These are phyloP conservation scores for Dalbergia oliveri DNA, from an alignment of 306 rosid species.

Conservation along the genomic window DNA sequence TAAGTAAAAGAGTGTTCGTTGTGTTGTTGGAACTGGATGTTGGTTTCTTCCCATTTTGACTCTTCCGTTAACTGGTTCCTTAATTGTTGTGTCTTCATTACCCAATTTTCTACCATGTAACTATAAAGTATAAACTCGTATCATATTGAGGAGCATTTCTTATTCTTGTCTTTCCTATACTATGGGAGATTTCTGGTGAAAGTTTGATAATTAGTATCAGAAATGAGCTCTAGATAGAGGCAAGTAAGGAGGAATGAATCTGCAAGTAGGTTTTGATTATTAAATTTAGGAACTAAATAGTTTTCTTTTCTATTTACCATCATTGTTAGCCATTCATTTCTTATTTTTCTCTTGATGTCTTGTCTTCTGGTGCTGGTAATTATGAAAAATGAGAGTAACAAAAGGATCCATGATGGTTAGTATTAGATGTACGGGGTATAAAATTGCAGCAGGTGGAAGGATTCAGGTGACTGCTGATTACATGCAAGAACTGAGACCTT, in stretches of 20 bases:
- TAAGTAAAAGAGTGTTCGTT: background rate
- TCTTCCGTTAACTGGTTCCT: background rate
- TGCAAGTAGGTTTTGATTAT: background rate
- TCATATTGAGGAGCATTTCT: background rate
- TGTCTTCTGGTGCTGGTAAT: background rate
- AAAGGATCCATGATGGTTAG: background rate
- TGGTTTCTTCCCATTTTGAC: background rate
- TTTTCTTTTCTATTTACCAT: background rate
- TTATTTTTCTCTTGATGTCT: background rate
- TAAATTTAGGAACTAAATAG: background rate
- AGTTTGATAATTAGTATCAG: background rate
- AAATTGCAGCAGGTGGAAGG: slow-evolving; percentile 10
- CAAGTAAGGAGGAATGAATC: background rate
- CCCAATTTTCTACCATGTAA: background rate
- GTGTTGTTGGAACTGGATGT: background rate
- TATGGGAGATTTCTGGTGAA: background rate
- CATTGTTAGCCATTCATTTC: background rate
- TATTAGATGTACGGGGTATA: too few relatives aligned
- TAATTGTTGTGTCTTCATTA: background rate
- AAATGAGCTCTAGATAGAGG: background rate
- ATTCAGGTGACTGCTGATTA: background rate
- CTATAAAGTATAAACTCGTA: background rate
- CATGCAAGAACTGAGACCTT: background rate
- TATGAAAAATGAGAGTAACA: background rate
- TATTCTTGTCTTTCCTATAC: background rate